Conservation (phyloP, 176 grass and related monocot genomes). For the Musa beccarii region DNA sequence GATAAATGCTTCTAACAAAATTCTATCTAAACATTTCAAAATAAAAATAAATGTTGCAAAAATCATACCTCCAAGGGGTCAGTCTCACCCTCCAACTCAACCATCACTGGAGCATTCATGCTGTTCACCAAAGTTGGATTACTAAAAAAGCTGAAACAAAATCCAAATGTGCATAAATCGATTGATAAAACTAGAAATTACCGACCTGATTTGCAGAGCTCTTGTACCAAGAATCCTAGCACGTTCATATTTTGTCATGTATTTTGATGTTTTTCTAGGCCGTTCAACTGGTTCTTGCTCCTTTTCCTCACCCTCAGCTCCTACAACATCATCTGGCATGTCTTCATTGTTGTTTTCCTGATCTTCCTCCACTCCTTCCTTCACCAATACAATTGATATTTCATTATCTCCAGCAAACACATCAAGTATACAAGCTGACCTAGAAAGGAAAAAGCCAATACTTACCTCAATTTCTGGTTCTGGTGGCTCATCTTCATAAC, state of each 20-base stretch:
- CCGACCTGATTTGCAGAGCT: slow-evolving; percentile 76
- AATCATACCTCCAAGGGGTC: slow-evolving; percentile 74
- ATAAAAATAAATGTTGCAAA: background rate
- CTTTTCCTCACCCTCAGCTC: slow-evolving; percentile 46
- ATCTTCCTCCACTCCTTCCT: slow-evolving; percentile 79
- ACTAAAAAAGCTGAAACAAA: background rate
- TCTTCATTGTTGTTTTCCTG: slow-evolving; percentile 58
- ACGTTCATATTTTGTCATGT: slow-evolving; percentile 93
- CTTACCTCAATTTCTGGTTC: slow-evolving; percentile 69
- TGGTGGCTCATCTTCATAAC: slow-evolving; percentile 67
- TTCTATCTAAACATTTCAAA: background rate
- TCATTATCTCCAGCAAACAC: background rate
- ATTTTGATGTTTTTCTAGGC: slow-evolving; percentile 70
- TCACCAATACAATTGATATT: background rate
- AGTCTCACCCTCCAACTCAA: slow-evolving; percentile 88
- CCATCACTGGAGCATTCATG: slow-evolving; percentile 97
- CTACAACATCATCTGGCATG: slow-evolving; percentile 34
- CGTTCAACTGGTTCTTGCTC: slow-evolving; percentile 35
- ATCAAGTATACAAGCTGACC: background rate
- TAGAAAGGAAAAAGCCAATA: background rate
- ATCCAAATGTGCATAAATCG: too few relatives aligned
- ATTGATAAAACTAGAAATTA: too few relatives aligned
- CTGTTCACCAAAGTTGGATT: slow-evolving; percentile 25
- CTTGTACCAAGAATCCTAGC: slow-evolving; percentile 83
- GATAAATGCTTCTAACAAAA: too few relatives aligned